Evolutionary conservation across 1,284 basidiomycete genomes (phyloP).

Genomic region (Prillingera fragicola): DNA sequence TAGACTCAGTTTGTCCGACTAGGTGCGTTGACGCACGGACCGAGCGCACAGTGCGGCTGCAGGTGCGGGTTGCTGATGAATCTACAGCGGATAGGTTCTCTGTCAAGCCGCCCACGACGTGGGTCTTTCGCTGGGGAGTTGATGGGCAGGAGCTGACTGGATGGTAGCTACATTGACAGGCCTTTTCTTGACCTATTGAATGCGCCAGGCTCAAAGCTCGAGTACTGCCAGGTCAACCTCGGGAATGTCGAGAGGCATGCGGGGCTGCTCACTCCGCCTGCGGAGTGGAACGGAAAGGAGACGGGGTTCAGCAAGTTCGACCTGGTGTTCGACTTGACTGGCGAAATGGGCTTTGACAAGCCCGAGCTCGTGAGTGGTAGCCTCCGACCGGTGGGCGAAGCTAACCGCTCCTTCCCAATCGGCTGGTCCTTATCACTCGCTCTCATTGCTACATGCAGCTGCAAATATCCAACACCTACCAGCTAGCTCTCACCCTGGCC

Average conservation of each 20-base stretch:
- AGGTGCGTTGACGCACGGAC: slow-evolving; percentile 37
- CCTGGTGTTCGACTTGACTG: slow-evolving; percentile 49
- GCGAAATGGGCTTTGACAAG: slow-evolving; percentile 71
- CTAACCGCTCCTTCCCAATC: not conserved
- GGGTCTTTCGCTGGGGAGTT: slow-evolving; percentile 35
- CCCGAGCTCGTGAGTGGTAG: slow-evolving; percentile 60
- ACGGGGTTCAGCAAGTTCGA: slow-evolving; percentile 30
- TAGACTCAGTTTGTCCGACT: slow-evolving; percentile 66
- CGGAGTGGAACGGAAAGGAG: slow-evolving; percentile 17
- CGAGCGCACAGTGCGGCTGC: slow-evolving; percentile 53
- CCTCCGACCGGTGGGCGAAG: not conserved
- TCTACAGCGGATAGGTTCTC: slow-evolving; percentile 74
- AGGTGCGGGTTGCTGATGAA: slow-evolving; percentile 23
- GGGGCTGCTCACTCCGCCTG: slow-evolving; percentile 36
- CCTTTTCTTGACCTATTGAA: slow-evolving; percentile 64
- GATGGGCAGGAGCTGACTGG: not conserved
- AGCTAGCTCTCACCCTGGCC: slow-evolving; percentile 63
- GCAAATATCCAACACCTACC: slow-evolving; percentile 71
- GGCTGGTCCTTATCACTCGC: not conserved
- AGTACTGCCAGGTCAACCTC: slow-evolving; percentile 78
- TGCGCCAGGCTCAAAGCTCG: slow-evolving; percentile 22
- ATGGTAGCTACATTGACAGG: slow-evolving; percentile 71
- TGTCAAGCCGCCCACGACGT: slow-evolving; percentile 79
- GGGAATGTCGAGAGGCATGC: slow-evolving; percentile 50
- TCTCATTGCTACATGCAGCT: slow-evolving; percentile 27